phyloP scores from a whole-genome alignment of 2,329 filamentous ascomycete species.

The Aspergillus aculeatinus region DNA sequence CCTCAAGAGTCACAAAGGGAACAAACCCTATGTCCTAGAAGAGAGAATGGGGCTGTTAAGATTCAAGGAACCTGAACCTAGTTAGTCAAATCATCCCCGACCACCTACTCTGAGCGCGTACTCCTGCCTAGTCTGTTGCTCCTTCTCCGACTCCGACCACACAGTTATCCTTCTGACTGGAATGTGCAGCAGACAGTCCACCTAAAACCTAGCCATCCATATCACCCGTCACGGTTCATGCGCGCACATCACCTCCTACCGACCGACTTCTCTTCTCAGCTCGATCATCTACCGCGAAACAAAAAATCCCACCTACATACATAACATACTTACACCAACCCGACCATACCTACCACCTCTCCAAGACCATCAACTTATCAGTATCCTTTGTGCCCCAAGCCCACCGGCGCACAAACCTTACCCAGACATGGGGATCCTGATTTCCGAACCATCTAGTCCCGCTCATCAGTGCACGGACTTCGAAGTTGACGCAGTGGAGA shows the following conservation, averaged over 20 bases:
- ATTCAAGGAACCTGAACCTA: neutral
- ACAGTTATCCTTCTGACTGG: neutral
- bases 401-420: no score
- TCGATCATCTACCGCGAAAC: neutral
- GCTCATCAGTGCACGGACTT: slow-evolving; percentile 8
- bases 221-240: neutral
- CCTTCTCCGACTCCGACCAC: neutral
- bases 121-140: neutral
- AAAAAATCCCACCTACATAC: neutral
- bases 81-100: neutral
- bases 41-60: neutral
- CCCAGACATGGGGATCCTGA: neutral
- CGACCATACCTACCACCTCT: neutral
- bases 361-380: neutral
- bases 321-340: neutral
- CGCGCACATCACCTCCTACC: neutral
- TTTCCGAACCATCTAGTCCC: neutral
- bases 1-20: neutral
- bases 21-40: neutral
- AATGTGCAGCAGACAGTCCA: slow-evolving; percentile 3
- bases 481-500: slow-evolving; percentile 17
- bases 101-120: neutral
- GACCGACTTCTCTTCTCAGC: neutral
- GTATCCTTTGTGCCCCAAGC: neutral
- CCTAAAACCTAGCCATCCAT: slow-evolving; percentile 4